A percentile compares a stretch with the other conserved stretches of the same genome.
Conservation (phyloP, 768 basidiomycete species). For the Lentinus brumalis region DNA sequence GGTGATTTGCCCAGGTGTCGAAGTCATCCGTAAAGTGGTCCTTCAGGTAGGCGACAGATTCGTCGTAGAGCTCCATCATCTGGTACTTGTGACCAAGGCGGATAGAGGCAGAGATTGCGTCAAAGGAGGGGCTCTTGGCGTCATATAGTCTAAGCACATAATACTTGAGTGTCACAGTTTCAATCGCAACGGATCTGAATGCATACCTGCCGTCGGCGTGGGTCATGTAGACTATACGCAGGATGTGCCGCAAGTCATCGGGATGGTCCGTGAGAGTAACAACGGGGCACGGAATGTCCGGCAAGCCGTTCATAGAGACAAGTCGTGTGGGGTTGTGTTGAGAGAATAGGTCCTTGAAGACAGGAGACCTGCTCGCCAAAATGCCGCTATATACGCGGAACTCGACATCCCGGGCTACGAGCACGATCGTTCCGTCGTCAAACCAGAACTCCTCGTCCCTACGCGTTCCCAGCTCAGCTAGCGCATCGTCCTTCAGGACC, state of each 20-base stretch:
- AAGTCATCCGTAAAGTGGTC: not conserved
- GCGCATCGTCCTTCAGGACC: no score
- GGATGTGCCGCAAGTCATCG: not conserved
- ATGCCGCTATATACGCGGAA: slow-evolving; percentile 30
- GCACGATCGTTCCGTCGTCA: slow-evolving; percentile 30
- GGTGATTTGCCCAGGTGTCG: not conserved
- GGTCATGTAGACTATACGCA: not conserved
- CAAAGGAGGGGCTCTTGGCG: not conserved
- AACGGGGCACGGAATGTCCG: not conserved
- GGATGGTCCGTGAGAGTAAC: not conserved
- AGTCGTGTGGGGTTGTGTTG: not conserved
- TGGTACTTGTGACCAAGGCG: not conserved
- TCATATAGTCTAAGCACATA: no score
- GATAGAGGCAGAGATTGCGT: not conserved
- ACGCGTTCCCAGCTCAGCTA: not conserved
- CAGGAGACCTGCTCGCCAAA: slow-evolving; percentile 24
- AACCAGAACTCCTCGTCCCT: slow-evolving; percentile 27
- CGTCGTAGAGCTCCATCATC: not conserved
- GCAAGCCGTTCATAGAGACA: not conserved
- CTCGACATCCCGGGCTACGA: slow-evolving; percentile 25
- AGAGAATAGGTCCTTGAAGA: slow-evolving; percentile 23
- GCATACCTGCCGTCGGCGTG: not conserved
- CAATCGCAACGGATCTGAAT: no score
- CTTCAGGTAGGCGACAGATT: not conserved
- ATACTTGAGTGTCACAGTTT: not conserved